Base-by-base conservation (phyloP, 2,329 filamentous ascomycete genomes). In the Colletotrichum ledebouriae region DNA sequence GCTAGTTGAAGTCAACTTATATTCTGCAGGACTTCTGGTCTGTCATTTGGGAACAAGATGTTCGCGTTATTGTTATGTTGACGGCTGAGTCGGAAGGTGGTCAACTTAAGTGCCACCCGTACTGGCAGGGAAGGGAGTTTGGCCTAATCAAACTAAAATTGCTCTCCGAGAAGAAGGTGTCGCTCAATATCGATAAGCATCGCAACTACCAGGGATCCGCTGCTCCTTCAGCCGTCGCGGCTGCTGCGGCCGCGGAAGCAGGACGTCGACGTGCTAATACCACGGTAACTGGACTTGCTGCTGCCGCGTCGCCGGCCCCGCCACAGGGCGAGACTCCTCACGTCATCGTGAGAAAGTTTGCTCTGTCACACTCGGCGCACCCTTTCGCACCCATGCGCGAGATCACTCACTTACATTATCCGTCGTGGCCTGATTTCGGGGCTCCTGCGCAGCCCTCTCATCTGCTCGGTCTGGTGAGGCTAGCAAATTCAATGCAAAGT, bases 391-490 rank as follows among this genome's bases (percentile, higher is more conserved):
- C 94, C 0, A 91, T 97, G 72, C 92, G 95, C 25, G 94, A 98
- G 78, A 91, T 99, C 70, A 98, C 94, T 0, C 96, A 99, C 73
- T 83, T 99, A 13, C 94, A 98, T 76, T 98, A 98, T 77, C 90
- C 94, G 0, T 90, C 92, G n/a, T 99, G 96, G 96, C 96, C 96
- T 0, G 96, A 99, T 76, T 98, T 98, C 78, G 96, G 96, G 20
- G 92, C 94, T 0, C 95, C 95, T 0, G 94, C 96, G 0, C 92
- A 97, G 74, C 94, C 96, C 1, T 89, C 89, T 5, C 94, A 98
- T 74, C 85, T 99, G 2, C 85, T 99, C 15, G 92, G 91, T 2
- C 82, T 99, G 15, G 92, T 98, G n/a, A 94, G 98, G 78, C 87
- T 97, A 59, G 93, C 92, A 73, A 96, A 93, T 74, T 84, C 87